Evolutionary conservation across 148 eudicot species (phyloP), one percentile per base, ranked within the genome.

Genomic region (Suaeda aralocaspica): DNA sequence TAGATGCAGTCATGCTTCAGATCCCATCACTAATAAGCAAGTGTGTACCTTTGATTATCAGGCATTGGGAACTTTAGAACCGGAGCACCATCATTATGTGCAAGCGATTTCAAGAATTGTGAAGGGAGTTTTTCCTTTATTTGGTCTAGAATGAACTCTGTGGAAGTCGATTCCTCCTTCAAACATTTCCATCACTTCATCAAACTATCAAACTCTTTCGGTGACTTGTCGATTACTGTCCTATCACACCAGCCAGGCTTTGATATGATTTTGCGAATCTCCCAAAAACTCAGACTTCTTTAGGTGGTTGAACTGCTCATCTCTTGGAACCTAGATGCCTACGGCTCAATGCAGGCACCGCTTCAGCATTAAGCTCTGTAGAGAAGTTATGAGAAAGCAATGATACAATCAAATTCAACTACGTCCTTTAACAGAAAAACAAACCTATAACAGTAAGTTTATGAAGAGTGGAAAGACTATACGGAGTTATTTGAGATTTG

Each of bases 251-350:
- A 25, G 66, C 68, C 36, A 78, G 70, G 50, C 50, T 92, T 96
- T 64, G 79, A 66, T n/a, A 86, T 1, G 92, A 76, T 72, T 84
- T 87, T 3, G 82, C 72, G 81, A 79, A 72, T 87, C 84, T 30
- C 82, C 85, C 8, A 84, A 66, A 55, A 86, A 83, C 75, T 89
- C 97, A 25, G 84, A 59, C 71, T 86, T 50, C 83, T 89, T 92
- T 59, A 86, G 12, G 36, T 82, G 79, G 25, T 82, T 81, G 51
- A 89, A 92, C 50, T 82, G 75, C 66, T 92, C 97, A 42, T 92
- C 97, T 72, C 91, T 83, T 48, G 97, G 97, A 55, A 87, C 88
- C 55, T 89, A 92, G 46, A 86, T 81, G 52, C 67, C 62, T 76
- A 89, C 52, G 74, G 85, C 83, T 41, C 15, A 70, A 28, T 24